phyloP scores from a whole-genome alignment of 345 rosid genomes.

The Eucalyptus caleyi region DNA sequence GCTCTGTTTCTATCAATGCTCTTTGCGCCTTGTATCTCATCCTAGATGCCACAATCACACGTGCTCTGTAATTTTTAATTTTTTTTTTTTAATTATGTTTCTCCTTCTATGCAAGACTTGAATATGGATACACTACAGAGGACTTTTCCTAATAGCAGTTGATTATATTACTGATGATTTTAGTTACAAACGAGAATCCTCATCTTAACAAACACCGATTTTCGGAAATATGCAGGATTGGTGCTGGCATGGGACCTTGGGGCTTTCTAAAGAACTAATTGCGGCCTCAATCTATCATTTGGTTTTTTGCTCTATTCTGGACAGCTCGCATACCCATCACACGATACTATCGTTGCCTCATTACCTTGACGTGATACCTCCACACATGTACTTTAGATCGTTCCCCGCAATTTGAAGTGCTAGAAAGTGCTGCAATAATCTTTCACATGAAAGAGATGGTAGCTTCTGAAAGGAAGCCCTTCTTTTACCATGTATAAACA shows the following conservation, averaged over 20 bases:
- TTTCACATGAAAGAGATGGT: not conserved
- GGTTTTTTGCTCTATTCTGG: not conserved
- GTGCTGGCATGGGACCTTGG: conserved; percentile 93
- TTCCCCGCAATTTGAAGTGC: not conserved
- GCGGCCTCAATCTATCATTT: not conserved
- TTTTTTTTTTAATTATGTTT: not conserved
- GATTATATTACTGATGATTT: not conserved
- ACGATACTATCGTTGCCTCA: not conserved
- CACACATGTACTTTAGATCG: not conserved
- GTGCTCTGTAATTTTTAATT: not conserved
- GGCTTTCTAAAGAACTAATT: conserved; percentile 33
- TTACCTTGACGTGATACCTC: not conserved
- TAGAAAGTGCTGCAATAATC: not conserved
- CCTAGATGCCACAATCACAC: not conserved
- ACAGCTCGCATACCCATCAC: not conserved
- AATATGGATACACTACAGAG: not conserved
- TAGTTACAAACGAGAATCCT: not conserved
- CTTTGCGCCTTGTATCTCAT: not conserved
- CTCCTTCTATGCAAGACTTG: not conserved
- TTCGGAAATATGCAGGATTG: conserved; percentile 49
- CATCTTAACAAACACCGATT: not conserved
- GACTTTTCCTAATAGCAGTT: not conserved
- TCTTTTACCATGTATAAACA: not conserved
- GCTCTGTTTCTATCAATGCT: not conserved
- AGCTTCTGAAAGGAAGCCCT: not conserved